phyloP scores from a whole-genome alignment of 345 rosid genomes.

The Bruguiera sexangula region DNA sequence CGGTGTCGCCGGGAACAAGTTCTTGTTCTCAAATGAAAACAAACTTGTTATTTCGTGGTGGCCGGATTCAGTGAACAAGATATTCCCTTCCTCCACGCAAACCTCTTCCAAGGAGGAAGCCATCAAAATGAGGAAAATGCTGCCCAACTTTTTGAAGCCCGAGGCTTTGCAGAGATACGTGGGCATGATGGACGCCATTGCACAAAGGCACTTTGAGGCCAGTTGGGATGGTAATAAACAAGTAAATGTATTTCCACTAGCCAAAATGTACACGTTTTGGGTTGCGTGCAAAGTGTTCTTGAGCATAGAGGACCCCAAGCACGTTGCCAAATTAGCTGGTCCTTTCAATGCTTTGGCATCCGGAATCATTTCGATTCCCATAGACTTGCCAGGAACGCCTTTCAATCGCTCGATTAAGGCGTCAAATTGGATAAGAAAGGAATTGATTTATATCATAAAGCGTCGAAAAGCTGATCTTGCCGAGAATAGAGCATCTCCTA shows the following conservation, averaged over 20 bases:
- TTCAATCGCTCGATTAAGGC: constrained; percentile 17
- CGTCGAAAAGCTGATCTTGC: constrained; percentile 15
- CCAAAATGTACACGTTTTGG: constrained; percentile 19
- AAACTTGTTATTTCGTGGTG: constrained; percentile 21
- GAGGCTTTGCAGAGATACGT: constrained; percentile 20
- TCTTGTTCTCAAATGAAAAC: constrained; percentile 24
- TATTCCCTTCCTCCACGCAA: constrained; percentile 18
- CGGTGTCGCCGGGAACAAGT: constrained; percentile 25
- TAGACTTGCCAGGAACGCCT: constrained; percentile 22
- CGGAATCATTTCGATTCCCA: constrained; percentile 22
- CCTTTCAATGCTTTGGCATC: constrained; percentile 21
- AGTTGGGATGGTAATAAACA: constrained; percentile 15
- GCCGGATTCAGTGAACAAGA: constrained; percentile 17
- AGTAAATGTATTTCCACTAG: constrained; percentile 20
- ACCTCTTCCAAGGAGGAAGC: constrained; percentile 4
- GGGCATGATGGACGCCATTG: constrained; percentile 17
- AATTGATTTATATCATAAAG: constrained; percentile 16
- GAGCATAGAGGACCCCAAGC: constrained; percentile 16
- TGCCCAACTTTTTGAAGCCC: constrained; percentile 17
- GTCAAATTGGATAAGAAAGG: constrained; percentile 10
- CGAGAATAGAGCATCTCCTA: constrained; percentile 5
- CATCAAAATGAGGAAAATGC: constrained; percentile 11
- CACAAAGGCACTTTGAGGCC: constrained; percentile 15
- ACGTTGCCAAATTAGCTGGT: neutral
- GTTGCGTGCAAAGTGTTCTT: constrained; percentile 21